These are phyloP conservation scores for Oehlia diaphana DNA, from an alignment of 192 early-diverging fungal species.

Conservation along the genomic window DNA sequence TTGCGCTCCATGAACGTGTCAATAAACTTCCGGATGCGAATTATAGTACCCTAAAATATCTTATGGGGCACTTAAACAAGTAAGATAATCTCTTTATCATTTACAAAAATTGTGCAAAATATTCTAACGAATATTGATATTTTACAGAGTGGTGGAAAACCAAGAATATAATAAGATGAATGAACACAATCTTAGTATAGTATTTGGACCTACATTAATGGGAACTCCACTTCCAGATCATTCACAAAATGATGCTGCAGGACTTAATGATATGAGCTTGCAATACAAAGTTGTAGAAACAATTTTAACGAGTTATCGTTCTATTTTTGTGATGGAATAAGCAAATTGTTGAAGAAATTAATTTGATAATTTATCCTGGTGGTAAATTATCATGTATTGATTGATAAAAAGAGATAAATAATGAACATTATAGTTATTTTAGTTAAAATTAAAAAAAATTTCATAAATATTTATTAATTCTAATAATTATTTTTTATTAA, in stretches of 20 bases:
- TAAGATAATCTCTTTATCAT: conserved; percentile 38
- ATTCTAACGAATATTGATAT: not conserved
- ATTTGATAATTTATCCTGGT: not conserved
- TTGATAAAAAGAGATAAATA: not conserved
- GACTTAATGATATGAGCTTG: conserved; percentile 50
- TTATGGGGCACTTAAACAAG: conserved; percentile 82
- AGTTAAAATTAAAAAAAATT: too few species aligned
- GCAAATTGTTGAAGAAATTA: not conserved
- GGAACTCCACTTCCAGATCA: not conserved
- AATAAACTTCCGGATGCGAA: conserved; percentile 79
- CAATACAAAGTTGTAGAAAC: conserved; percentile 66
- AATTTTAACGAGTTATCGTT: conserved; percentile 55
- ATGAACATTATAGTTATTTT: too few species aligned
- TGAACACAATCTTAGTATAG: conserved; percentile 80
- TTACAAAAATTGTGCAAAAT: not conserved
- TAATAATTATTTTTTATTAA: too few species aligned
- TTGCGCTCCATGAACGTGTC: conserved; percentile 71
- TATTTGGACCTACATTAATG: conserved; percentile 91
- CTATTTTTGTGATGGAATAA: conserved; percentile 62
- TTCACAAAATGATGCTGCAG: not conserved
- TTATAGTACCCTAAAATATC: conserved; percentile 77
- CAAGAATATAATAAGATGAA: conserved; percentile 88
- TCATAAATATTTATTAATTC: too few species aligned
- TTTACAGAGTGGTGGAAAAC: conserved; percentile 67
- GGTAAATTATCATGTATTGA: not conserved